Evolutionary conservation across 2,329 filamentous ascomycete genomes (phyloP).

Genomic region (Fonsecaea nubica): DNA sequence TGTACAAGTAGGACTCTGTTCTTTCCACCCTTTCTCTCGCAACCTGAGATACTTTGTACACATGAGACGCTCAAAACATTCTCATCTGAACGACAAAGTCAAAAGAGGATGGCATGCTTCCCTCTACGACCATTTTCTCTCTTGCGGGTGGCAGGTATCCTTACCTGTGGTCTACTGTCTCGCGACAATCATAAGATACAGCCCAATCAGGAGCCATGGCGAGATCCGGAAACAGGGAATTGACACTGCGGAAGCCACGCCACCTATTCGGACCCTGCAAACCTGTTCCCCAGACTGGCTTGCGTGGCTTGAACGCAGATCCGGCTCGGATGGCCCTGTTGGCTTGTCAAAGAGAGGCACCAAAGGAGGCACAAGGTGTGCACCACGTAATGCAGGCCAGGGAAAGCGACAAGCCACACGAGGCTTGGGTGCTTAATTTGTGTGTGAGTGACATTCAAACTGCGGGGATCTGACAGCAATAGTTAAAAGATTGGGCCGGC

Average conservation of each 20-base stretch:
- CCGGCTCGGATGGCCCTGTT: not conserved
- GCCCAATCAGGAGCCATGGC: not conserved
- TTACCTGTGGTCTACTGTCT: not conserved
- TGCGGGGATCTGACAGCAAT: too few species aligned
- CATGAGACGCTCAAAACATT: not conserved
- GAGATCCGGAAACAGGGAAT: not conserved
- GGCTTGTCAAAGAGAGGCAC: not conserved
- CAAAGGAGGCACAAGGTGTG: not conserved
- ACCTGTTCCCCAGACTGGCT: constrained; percentile 3
- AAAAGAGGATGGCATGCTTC: not conserved
- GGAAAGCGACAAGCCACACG: constrained; percentile 9
- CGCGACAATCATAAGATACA: not conserved
- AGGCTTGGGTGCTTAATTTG: not conserved
- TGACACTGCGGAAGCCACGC: not conserved
- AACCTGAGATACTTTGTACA: not conserved
- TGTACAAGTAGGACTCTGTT: not conserved
- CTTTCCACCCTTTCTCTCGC: not conserved
- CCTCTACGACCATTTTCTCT: not conserved
- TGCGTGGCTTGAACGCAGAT: constrained; percentile 23
- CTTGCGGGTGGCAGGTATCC: not conserved
- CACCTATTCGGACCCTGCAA: not conserved
- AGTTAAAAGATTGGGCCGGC: constrained; percentile 15
- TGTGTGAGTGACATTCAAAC: not conserved
- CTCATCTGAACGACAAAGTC: not conserved
- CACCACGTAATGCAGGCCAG: constrained; percentile 1